phyloP scores from a whole-genome alignment of 1,284 basidiomycete genomes.

The Cyathus olla region DNA sequence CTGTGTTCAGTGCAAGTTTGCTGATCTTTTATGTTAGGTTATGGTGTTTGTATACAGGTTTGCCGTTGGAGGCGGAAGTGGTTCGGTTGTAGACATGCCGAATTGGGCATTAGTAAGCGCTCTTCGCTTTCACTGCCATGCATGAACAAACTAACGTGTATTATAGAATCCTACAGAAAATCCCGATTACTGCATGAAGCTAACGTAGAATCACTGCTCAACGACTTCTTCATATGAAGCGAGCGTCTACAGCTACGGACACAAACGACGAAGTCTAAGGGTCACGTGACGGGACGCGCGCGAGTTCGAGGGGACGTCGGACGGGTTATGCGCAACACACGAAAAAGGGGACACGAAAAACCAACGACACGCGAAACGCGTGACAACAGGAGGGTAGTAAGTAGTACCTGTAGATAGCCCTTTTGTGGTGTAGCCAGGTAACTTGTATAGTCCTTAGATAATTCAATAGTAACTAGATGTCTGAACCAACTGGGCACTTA shows the following conservation, averaged over 20 bases:
- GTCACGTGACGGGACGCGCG: background rate
- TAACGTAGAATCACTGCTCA: background rate
- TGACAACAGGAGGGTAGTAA: too few species aligned
- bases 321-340: background rate
- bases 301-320: background rate
- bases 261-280: background rate
- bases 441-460: too few species aligned
- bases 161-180: background rate
- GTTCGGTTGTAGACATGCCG: conserved; percentile 55
- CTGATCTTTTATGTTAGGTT: conserved; percentile 41
- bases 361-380: too few species aligned
- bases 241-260: too few species aligned
- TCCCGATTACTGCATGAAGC: background rate
- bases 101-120: conserved; percentile 54
- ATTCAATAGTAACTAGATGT: too few species aligned
- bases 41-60: conserved; percentile 69
- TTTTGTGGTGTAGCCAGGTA: too few species aligned
- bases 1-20: background rate
- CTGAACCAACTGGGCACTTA: too few species aligned
- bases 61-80: conserved; percentile 70
- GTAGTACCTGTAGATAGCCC: too few species aligned
- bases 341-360: background rate
- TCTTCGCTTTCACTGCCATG: too few species aligned
- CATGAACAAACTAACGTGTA: background rate
- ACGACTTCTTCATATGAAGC: background rate